Evolutionary conservation across 208 protist species (phyloP).

Genomic region (Acanthamoeba sp.): DNA sequence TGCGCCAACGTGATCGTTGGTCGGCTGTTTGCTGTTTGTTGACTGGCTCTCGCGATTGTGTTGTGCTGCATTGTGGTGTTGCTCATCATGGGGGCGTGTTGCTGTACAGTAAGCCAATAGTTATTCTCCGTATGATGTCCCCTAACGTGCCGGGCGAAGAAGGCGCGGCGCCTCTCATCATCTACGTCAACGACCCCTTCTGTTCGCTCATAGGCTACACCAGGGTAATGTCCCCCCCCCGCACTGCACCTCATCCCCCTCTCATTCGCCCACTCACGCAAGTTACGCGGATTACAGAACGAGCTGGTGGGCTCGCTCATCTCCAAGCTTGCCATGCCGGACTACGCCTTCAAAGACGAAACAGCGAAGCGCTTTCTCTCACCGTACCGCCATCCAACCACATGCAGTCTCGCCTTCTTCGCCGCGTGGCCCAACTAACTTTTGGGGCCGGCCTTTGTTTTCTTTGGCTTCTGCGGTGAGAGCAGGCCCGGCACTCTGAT

Average conservation of each 20-base stretch:
- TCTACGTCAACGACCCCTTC: conserved; percentile 9
- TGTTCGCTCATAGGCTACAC: neutral
- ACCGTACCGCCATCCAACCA: neutral
- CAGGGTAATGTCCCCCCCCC: neutral
- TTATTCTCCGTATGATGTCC: neutral
- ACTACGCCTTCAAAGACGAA: conserved; percentile 23
- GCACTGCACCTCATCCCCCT: neutral
- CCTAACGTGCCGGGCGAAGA: neutral
- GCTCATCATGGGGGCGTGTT: neutral
- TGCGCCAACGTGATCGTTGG: neutral
- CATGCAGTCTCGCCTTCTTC: neutral
- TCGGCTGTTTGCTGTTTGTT: neutral
- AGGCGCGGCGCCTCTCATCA: neutral
- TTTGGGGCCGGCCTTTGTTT: no score
- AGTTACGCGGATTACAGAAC: neutral
- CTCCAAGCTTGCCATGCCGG: conserved; percentile 18
- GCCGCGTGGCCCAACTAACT: no score
- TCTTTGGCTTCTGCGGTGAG: neutral
- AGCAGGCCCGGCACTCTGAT: neutral
- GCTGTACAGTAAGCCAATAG: neutral
- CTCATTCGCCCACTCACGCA: neutral
- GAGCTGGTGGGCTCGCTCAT: conserved; percentile 7
- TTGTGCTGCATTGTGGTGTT: neutral
- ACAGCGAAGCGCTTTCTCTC: neutral
- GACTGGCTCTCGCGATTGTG: neutral